Conservation (phyloP, 805 yeast species). For the Sugiyamaella lignohabitans region DNA sequence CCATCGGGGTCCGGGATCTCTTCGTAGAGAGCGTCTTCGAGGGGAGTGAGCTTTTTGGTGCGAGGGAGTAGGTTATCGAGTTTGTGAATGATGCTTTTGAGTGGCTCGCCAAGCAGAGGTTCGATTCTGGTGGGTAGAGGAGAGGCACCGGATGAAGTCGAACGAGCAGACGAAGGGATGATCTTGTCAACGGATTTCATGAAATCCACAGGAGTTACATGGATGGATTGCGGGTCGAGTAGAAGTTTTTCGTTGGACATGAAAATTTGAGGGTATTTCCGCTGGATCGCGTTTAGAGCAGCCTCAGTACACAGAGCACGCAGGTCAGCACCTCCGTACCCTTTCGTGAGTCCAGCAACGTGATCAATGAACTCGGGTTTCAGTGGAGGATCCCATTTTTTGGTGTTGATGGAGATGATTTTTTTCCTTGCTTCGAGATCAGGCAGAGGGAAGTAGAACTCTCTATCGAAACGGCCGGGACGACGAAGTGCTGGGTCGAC, state of each 20-base stretch:
- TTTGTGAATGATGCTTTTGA: constrained; percentile 38
- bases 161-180: constrained; percentile 87
- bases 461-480: constrained; percentile 96
- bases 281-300: constrained; percentile 83
- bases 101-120: constrained; percentile 53
- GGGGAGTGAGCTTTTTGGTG: constrained; percentile 43
- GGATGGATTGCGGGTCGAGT: constrained; percentile 64
- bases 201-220: constrained; percentile 76
- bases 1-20: constrained; percentile 54
- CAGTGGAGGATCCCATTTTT: constrained; percentile 78
- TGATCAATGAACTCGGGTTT: constrained; percentile 50
- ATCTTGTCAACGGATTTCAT: constrained; percentile 79
- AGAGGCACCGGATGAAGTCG: constrained; percentile 63
- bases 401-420: constrained; percentile 79
- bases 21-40: constrained; percentile 64
- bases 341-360: constrained; percentile 78
- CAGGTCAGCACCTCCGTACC: constrained; percentile 97
- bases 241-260: constrained; percentile 61
- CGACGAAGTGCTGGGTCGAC: constrained; percentile 97
- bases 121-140: constrained; percentile 71
- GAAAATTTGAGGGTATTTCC: constrained; percentile 91
- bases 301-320: constrained; percentile 94
- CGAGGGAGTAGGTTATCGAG: constrained; percentile 59
- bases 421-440: constrained; percentile 70
- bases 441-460: constrained; percentile 92